phyloP scores from a whole-genome alignment of 169 alveolate species.

The Cryptosporidium tyzzeri region DNA sequence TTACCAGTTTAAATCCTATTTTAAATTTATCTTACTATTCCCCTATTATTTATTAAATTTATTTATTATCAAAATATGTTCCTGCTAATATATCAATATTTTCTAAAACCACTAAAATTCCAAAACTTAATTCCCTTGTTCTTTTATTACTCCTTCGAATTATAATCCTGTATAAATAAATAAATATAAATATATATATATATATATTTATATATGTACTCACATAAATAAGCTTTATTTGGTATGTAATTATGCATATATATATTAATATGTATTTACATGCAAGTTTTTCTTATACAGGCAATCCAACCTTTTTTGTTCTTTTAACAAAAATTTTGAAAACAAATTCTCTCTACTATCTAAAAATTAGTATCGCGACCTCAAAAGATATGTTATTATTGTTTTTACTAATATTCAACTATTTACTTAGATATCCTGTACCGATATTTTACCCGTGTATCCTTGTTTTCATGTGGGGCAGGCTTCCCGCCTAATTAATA shows the following conservation, averaged over 20 bases:
- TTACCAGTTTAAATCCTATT: neutral
- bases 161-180: neutral
- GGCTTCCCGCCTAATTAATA: neutral
- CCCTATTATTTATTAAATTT: neutral
- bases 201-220: too few species aligned
- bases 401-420: neutral
- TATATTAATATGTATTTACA: too few species aligned
- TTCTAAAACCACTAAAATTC: neutral
- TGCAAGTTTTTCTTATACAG: neutral
- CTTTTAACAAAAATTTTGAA: neutral
- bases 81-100: neutral
- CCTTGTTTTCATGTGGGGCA: constrained; percentile 15
- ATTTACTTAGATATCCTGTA: constrained; percentile 4
- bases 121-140: neutral
- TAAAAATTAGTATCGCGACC: constrained; percentile 15
- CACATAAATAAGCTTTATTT: neutral
- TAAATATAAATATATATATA: too few species aligned
- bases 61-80: neutral
- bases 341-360: neutral
- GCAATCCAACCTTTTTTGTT: neutral
- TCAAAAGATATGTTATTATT: neutral
- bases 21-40: neutral
- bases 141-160: neutral
- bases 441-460: constrained; percentile 20
- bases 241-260: neutral